These are phyloP conservation scores for Gynochthodes officinalis DNA, from an alignment of 257 asterid species.

Conservation along the genomic window DNA sequence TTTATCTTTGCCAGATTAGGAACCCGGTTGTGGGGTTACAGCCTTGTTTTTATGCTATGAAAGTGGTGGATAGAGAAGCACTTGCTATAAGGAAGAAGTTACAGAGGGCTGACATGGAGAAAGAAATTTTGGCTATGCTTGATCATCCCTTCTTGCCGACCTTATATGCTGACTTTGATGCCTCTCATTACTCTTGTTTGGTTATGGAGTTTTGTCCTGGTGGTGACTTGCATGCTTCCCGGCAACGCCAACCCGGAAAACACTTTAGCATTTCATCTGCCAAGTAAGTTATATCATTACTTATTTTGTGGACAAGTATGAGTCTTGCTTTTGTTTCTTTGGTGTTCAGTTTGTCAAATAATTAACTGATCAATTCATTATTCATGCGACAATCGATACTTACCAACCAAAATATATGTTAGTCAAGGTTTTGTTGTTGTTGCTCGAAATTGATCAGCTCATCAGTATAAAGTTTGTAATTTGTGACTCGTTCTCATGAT, in stretches of 20 bases:
- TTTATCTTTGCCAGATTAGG: conserved; percentile 40
- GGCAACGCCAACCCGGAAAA: conserved; percentile 40
- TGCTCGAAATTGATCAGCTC: too few species aligned
- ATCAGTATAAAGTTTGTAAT: too few species aligned
- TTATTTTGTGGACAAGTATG: not conserved
- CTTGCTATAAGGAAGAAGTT: conserved; percentile 35
- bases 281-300: conserved; percentile 35
- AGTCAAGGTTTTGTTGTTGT: too few species aligned
- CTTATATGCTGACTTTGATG: conserved; percentile 41
- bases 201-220: conserved; percentile 53
- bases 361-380: too few species aligned
- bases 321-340: too few species aligned
- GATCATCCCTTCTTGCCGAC: conserved; percentile 50
- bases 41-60: conserved; percentile 45
- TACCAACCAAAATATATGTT: too few species aligned
- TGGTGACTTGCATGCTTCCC: conserved; percentile 42
- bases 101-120: conserved; percentile 44
- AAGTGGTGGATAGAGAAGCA: conserved; percentile 50
- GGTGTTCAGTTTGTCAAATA: too few species aligned
- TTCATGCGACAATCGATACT: too few species aligned
- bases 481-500: too few species aligned
- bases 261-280: conserved; percentile 40
- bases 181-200: conserved; percentile 42
- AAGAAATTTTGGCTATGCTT: conserved; percentile 36
- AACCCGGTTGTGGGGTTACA: conserved; percentile 30